A percentile compares a stretch with the other conserved stretches of the same genome.
Evolutionary conservation across 2,329 filamentous ascomycete genomes (phyloP).

Genomic region (Leptographium radiaticola): DNA sequence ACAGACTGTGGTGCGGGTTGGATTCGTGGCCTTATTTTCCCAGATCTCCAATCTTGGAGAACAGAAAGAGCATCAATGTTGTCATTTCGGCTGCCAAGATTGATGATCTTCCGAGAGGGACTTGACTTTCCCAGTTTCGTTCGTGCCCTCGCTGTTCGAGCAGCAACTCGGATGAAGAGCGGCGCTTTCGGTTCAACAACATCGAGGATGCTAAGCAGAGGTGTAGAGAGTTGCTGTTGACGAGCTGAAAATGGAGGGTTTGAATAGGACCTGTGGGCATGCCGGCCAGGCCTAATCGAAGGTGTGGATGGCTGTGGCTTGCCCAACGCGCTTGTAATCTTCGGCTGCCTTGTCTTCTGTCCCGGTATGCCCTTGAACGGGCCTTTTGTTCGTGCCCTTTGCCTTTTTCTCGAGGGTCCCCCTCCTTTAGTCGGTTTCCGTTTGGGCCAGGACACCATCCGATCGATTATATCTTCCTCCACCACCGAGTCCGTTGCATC

Average conservation of each 20-base stretch:
- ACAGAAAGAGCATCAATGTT: constrained; percentile 42
- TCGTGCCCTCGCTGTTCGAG: constrained; percentile 38
- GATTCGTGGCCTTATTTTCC: constrained; percentile 29
- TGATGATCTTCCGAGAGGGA: constrained; percentile 42
- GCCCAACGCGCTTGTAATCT: constrained; percentile 16
- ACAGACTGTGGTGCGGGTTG: background rate
- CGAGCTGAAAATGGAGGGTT: background rate
- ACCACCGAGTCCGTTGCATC: constrained; percentile 29
- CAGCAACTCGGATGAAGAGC: constrained; percentile 46
- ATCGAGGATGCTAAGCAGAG: constrained; percentile 47
- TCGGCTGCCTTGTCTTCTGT: constrained; percentile 17
- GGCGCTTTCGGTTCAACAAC: constrained; percentile 40
- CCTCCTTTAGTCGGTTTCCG: constrained; percentile 20
- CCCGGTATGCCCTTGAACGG: constrained; percentile 17
- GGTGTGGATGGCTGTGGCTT: constrained; percentile 37
- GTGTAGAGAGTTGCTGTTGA: constrained; percentile 17
- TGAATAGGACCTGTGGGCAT: background rate
- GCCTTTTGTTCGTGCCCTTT: constrained; percentile 16
- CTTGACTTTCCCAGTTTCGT: constrained; percentile 39
- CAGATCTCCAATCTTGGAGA: constrained; percentile 42
- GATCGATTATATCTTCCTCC: constrained; percentile 39
- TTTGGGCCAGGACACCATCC: constrained; percentile 33
- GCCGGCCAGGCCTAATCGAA: constrained; percentile 33
- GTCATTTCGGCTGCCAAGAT: constrained; percentile 46
- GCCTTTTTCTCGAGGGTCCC: constrained; percentile 18